Evolutionary conservation across 2,329 filamentous ascomycete genomes (phyloP).

Genomic region (Verruconis gallopava): DNA sequence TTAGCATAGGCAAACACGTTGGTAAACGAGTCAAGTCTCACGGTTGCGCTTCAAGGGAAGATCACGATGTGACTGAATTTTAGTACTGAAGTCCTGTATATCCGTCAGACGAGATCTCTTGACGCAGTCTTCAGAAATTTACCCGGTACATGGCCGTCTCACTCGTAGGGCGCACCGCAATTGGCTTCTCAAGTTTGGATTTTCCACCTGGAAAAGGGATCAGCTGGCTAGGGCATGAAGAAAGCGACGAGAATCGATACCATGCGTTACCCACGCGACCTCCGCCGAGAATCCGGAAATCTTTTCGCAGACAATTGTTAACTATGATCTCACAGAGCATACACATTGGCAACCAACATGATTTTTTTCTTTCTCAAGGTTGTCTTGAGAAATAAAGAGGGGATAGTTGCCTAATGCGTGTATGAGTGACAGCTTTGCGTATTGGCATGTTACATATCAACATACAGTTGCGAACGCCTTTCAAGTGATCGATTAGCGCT

Average conservation of each 20-base stretch:
- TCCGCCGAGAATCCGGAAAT: slow-evolving; percentile 29
- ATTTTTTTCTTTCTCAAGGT: slow-evolving; percentile 75
- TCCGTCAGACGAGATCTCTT: too few relatives aligned
- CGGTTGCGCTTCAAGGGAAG: slow-evolving; percentile 87
- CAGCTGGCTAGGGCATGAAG: slow-evolving; percentile 11
- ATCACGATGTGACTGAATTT: slow-evolving; percentile 93
- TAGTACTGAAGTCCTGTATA: slow-evolving; percentile 85
- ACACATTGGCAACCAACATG: slow-evolving; percentile 95
- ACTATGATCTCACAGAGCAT: too few relatives aligned
- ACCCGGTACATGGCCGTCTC: slow-evolving; percentile 88
- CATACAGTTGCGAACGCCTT: slow-evolving; percentile 58
- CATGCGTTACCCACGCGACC: slow-evolving; percentile 19
- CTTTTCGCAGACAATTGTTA: too few relatives aligned
- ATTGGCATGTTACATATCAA: too few relatives aligned
- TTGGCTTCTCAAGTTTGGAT: slow-evolving; percentile 74
- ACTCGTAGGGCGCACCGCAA: slow-evolving; percentile 56
- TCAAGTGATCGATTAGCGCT: slow-evolving; percentile 41
- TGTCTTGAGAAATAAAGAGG: slow-evolving; percentile 86
- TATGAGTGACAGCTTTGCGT: too few relatives aligned
- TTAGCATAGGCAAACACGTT: too few relatives aligned
- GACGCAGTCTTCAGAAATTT: too few relatives aligned
- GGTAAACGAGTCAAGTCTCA: too few relatives aligned
- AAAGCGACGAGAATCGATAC: too few relatives aligned
- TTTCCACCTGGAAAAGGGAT: too few relatives aligned
- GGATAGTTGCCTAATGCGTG: too few relatives aligned